phyloP scores from a whole-genome alignment of 73 alveolate genomes.

The Stentor roeselii region DNA sequence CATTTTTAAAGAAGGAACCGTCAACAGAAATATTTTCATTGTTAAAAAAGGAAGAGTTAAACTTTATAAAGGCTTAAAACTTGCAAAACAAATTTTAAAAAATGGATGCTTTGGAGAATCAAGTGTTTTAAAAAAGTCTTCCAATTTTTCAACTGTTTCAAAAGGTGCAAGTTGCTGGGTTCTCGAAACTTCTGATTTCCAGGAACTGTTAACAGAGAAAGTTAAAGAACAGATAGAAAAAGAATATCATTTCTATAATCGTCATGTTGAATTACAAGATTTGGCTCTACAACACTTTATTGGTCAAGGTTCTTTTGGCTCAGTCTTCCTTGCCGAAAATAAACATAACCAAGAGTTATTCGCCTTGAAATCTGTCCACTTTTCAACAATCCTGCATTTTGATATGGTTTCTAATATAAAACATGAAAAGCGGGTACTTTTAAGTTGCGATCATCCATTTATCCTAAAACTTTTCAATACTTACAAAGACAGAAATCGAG shows the following conservation, averaged over 20 bases:
- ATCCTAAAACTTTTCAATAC: slow-evolving; percentile 9
- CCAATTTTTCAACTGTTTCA: slow-evolving; percentile 63
- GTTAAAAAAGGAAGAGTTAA: slow-evolving; percentile 70
- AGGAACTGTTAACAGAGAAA: neutral
- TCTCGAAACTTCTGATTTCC: slow-evolving; percentile 67
- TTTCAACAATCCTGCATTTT: neutral
- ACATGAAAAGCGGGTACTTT: neutral
- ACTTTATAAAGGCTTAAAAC: slow-evolving; percentile 33
- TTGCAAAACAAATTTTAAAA: slow-evolving; percentile 51
- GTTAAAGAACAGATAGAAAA: neutral
- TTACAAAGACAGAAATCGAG: neutral
- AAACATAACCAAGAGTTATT: neutral
- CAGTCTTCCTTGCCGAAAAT: neutral
- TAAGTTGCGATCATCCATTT: neutral
- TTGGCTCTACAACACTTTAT: neutral
- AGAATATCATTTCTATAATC: too few relatives aligned
- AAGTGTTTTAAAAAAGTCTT: slow-evolving; percentile 52
- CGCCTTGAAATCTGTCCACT: neutral
- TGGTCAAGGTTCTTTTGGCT: neutral
- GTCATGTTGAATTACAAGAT: slow-evolving; percentile 22
- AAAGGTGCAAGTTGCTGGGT: slow-evolving; percentile 50
- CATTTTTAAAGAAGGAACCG: slow-evolving; percentile 46
- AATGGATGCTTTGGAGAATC: slow-evolving; percentile 78
- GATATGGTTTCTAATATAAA: neutral
- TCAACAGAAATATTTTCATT: slow-evolving; percentile 52